Evolutionary conservation across 805 yeast genomes (phyloP).

Genomic region (Lipomyces japonicus): DNA sequence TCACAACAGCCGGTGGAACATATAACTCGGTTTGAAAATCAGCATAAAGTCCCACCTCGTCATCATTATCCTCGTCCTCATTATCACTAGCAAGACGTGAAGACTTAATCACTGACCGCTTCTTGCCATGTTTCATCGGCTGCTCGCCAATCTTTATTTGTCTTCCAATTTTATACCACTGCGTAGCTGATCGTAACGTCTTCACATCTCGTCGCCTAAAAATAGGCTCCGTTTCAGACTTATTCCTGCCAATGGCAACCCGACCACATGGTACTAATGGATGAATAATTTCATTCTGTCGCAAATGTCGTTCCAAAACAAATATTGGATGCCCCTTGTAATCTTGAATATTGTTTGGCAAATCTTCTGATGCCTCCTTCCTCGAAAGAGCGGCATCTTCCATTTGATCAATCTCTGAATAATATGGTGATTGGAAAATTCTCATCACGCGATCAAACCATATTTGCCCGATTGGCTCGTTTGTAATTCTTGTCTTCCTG

Average conservation of each 20-base stretch:
- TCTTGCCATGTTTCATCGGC: conserved; percentile 51
- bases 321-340: conserved; percentile 84
- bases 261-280: conserved; percentile 75
- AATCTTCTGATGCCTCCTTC: conserved; percentile 70
- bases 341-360: conserved; percentile 80
- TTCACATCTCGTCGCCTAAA: conserved; percentile 65
- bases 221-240: conserved; percentile 45
- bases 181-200: conserved; percentile 64
- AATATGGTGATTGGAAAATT: conserved; percentile 31
- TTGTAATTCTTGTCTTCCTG: conserved; percentile 65
- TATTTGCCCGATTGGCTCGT: conserved; percentile 49
- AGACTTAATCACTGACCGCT: conserved; percentile 32
- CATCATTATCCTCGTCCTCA: conserved; percentile 45
- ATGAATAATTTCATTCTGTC: conserved; percentile 64
- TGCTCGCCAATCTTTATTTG: conserved; percentile 65
- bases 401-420: conserved; percentile 43
- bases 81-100: conserved; percentile 27
- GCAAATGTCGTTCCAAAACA: conserved; percentile 71
- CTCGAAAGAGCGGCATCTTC: conserved; percentile 61
- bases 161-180: conserved; percentile 84
- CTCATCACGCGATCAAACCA: conserved; percentile 59
- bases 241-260: conserved; percentile 41
- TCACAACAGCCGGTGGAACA: conserved; percentile 58
- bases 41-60: conserved; percentile 65
- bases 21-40: conserved; percentile 72